A percentile compares a stretch with the other conserved stretches of the same genome.
phyloP scores from a whole-genome alignment of 176 grass and related monocot species.

The Oryza rufipogon region DNA sequence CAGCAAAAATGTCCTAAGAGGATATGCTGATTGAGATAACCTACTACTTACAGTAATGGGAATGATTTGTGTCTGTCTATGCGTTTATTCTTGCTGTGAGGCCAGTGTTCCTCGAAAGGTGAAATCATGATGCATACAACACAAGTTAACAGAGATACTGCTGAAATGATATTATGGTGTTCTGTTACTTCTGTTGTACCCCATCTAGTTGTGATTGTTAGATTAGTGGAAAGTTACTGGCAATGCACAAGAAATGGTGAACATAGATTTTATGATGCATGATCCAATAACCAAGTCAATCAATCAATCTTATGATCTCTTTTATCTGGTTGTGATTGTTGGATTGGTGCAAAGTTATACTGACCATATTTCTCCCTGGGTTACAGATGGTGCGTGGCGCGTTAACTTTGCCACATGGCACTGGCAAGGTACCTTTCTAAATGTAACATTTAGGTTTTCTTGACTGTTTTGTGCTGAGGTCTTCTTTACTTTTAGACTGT shows the following conservation, averaged over 20 bases:
- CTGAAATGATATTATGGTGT: background rate
- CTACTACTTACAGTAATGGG: background rate
- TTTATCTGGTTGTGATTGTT: slow-evolving; percentile 2
- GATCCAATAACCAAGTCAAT: slow-evolving; percentile 7
- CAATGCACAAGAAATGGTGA: slow-evolving; percentile 23
- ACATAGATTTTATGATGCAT: slow-evolving; percentile 13
- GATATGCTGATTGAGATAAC: slow-evolving; percentile 8
- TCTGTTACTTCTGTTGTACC: background rate
- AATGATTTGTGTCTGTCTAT: background rate
- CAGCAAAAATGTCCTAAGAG: background rate
- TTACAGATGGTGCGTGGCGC: slow-evolving; percentile 97
- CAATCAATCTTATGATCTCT: background rate
- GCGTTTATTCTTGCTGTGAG: background rate
- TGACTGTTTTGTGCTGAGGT: slow-evolving; percentile 25
- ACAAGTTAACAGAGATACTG: background rate
- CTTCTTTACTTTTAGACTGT: slow-evolving; percentile 61
- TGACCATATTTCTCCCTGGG: slow-evolving; percentile 24
- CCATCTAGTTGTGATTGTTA: background rate
- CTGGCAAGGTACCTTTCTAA: slow-evolving; percentile 69
- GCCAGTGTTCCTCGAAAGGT: background rate
- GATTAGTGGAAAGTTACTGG: background rate
- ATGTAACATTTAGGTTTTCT: background rate
- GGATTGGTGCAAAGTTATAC: slow-evolving; percentile 22
- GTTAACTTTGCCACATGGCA: slow-evolving; percentile 90
- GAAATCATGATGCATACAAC: slow-evolving; percentile 5